Evolutionary conservation across 306 rosid species (phyloP), one percentile per base, ranked within the genome.

Genomic region (Cucurbita argyrosperma): DNA sequence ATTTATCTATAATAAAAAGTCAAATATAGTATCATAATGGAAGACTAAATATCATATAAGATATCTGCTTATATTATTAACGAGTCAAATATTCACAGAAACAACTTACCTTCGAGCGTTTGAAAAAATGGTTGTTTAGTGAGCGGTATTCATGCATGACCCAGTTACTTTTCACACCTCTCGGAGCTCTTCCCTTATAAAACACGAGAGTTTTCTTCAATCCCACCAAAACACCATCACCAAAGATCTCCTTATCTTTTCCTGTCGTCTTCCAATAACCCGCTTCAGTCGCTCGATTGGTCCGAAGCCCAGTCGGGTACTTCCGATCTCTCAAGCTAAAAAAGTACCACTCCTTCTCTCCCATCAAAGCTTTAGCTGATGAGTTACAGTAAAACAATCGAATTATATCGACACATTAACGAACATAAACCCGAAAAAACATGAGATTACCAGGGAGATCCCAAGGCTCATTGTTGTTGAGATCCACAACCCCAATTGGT

Each of bases 221-320:
- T 18, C 99, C 99, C 0, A 89, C 88, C 75, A 91, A 77, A 5
- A 83, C 83, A 52, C 10, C 56, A 12, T 51, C 75, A 4, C 85
- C 65, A 64, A 76, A 83, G 46, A 94, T 94, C 19, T 94, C 96
- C 74, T 84, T 94, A 80, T 94, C 99, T 74, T 94, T 94, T 16
- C 99, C 97, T 4, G 99, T 94, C 5, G 98, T 93, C 79, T 93
- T 93, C 97, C 98, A 93, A 12, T 93, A 93, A 0, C 97, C 98
- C 1, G 90, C 89, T 84, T 93, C 97, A 0, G 97, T 93, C 16
- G 98, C 97, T 69, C 97, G 72, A 53, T 94, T 94, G 5, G 99
- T 94, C 72, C 97, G 68, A 37, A 91, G 92, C 42, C 99, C 99
- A 0, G 97, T 94, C 50, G 97, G 97, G 68, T 94, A 94, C 60